phyloP scores from a whole-genome alignment of 2,329 filamentous ascomycete genomes.

The Colletotrichum endophyticum region DNA sequence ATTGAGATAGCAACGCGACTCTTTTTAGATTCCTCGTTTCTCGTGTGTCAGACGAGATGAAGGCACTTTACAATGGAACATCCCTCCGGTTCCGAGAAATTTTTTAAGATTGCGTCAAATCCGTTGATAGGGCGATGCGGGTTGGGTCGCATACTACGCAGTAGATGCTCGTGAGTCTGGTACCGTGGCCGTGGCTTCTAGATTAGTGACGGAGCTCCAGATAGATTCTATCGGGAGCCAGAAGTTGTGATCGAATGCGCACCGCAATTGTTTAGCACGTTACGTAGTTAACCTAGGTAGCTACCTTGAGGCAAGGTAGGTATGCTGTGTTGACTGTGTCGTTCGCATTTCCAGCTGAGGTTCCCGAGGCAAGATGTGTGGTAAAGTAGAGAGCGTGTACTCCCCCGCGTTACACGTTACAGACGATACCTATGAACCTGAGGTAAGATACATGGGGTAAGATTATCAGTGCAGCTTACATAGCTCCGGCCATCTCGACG shows the following conservation, averaged over 20 bases:
- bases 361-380: neutral
- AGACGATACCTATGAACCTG: neutral
- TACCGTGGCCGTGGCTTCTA: neutral
- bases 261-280: neutral
- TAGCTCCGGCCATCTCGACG: neutral
- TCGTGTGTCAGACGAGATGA: conserved; percentile 13
- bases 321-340: neutral
- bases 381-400: neutral
- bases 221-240: neutral
- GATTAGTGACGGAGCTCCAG: neutral
- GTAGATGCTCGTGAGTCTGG: neutral
- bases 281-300: neutral
- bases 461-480: neutral
- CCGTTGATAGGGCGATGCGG: neutral
- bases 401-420: neutral
- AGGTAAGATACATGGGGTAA: neutral
- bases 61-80: neutral
- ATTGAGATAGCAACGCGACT: neutral
- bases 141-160: neutral
- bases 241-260: neutral
- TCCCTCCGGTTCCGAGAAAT: neutral
- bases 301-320: too few species aligned
- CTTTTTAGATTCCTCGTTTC: conserved; percentile 2
- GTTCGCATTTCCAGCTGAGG: neutral
- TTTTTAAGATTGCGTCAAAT: neutral